Evolutionary conservation across 2,329 filamentous ascomycete genomes (phyloP), one percentile per base, ranked within the genome.

Genomic region (Aspergillus oerlinghausenensis): DNA sequence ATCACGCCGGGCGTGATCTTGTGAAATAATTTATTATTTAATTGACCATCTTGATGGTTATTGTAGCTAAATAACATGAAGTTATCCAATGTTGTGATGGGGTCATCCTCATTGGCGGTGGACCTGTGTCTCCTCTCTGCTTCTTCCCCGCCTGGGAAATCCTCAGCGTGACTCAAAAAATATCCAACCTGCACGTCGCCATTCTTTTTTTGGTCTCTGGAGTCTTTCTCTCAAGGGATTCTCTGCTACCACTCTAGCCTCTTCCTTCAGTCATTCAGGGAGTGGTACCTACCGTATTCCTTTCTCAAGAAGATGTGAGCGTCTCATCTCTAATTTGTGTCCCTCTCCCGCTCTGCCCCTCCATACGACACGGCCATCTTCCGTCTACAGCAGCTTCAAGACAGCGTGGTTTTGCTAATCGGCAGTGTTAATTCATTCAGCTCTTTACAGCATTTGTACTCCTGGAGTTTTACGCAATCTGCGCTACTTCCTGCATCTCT

Each of bases 131-230:
- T 35, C 32, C 29, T 35, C 14, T 38, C 14, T 38, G 32, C 32
- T 38, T 29, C 17, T 55, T n/a, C 40, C 38, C 47, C 47, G 32
- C 11, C 50, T 26, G 17, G 38, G 35, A 52, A 52, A 45, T 52
- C 50, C 40, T 29, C 25, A 19, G 52, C 52, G 52, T 54, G 52
- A 54, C 52, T 54, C 45, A 40, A 45, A 45, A 40, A 45, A 45
- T 42, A 45, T 53, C 38, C 42, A 32, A 47, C 43, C 17, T 14
- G 10, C 5, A 23, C 43, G 21, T 7, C 11, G 11, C 14, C 11
- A 14, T 47, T 43, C 10, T 23, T 9, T 11, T 19, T 21, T 21
- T 21, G 40, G 14, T 17, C 32, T 17, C 11, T 5, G 32, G 32
- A 35, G 32, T 35, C 32, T 35, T 6, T 14, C 32, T 38, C 6